Evolutionary conservation across 257 asterid species (phyloP).

Genomic region (Solanum chilense): DNA sequence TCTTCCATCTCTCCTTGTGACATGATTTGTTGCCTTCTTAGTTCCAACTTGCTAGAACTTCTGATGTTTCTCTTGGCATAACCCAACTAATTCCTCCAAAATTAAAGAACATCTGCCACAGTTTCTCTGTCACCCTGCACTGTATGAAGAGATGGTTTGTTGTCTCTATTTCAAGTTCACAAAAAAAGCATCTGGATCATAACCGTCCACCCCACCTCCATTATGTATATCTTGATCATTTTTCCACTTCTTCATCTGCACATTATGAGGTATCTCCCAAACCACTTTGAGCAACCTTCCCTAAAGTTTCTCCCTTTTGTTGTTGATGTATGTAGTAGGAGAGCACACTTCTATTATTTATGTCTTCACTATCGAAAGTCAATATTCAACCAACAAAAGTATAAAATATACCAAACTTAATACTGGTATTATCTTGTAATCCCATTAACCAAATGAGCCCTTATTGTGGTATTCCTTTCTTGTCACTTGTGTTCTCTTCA

Average conservation of each 20-base stretch:
- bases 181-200: neutral
- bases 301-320: neutral
- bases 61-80: neutral
- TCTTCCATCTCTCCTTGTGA: neutral
- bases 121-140: neutral
- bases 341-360: neutral
- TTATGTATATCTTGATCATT: neutral
- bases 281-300: neutral
- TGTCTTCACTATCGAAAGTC: neutral
- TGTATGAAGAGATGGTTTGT: neutral
- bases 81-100: neutral
- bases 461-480: neutral
- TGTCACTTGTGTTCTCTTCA: neutral
- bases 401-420: neutral
- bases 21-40: neutral
- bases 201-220: neutral
- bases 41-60: neutral
- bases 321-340: neutral
- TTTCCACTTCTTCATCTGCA: neutral
- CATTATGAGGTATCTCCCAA: neutral
- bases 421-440: neutral
- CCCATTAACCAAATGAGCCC: neutral
- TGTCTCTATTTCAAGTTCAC: neutral
- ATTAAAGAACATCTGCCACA: neutral
- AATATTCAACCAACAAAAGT: neutral